phyloP scores from a whole-genome alignment of 2,329 filamentous ascomycete genomes.

The Cadophora luteo-olivacea region DNA sequence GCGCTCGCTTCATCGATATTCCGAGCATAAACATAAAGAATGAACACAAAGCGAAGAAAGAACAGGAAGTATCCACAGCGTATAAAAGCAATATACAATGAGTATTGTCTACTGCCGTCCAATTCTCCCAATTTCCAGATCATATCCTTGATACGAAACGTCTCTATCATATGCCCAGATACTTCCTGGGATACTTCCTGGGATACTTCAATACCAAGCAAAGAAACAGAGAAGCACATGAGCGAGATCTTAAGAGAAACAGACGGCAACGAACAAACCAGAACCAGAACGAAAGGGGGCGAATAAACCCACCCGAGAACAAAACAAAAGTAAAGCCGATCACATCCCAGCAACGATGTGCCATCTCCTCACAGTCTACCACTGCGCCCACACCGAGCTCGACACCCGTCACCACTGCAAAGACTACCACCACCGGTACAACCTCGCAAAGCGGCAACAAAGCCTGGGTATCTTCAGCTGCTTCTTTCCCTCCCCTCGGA shows the following conservation, averaged over 20 bases:
- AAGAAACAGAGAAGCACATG: background rate
- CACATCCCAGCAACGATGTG: slow-evolving; percentile 6
- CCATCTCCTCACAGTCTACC: background rate
- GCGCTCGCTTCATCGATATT: background rate
- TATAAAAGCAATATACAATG: background rate
- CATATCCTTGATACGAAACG: background rate
- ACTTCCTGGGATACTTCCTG: background rate
- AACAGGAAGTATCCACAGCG: background rate
- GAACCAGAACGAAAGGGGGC: background rate
- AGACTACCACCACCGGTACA: background rate
- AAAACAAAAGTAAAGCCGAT: background rate
- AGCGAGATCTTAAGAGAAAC: background rate
- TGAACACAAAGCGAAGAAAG: background rate
- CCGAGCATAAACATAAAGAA: background rate
- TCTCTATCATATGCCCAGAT: background rate
- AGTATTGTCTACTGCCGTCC: background rate
- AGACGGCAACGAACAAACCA: background rate
- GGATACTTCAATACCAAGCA: background rate
- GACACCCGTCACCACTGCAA: background rate
- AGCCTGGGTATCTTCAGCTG: background rate
- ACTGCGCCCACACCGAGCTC: background rate
- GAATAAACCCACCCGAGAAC: background rate
- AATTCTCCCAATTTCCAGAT: background rate
- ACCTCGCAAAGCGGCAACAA: background rate
- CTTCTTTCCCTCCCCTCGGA: background rate